Evolutionary conservation across 805 yeast genomes (phyloP), one percentile per base, ranked within the genome.

Genomic region (Yamadazyma tumulicola): DNA sequence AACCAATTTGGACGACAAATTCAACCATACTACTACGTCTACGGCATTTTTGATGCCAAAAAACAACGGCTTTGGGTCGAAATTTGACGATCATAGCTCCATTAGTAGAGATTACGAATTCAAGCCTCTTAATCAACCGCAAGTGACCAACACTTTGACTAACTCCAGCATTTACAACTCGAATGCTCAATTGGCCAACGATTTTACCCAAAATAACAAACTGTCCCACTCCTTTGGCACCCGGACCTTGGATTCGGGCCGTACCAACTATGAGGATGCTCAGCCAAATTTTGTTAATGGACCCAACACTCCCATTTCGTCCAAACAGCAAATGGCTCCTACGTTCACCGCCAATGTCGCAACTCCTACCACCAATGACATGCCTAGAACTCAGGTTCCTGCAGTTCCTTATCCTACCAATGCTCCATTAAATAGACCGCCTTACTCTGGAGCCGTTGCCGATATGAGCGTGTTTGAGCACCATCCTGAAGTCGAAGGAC

Each of bases 401-500:
- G 34, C 37, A 7, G 37, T 42, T n/a, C 41, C 42, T 13, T 48
- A 46, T 29, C 26, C 51, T 43, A 26, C 34, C 9, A 26, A 32
- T 25, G 41, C 42, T 10, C 45, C 52, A 5, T 35, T 47, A 27
- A 43, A 49, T 31, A 45, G 43, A 31, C 47, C 51, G 19, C 42
- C 46, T 18, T 43, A 43, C 30, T 24, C 24, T 11, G 35, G 39
- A 2, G 35, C 41, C 19, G 26, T 35, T 20, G 34, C 40, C 15
- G 34, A 36, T 19, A 34, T 35, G 26, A 61, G 67, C 26, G 72
- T 66, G 3, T 67, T 67, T 44, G 70, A 66, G 41, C 71, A 66
- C 38, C 72, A 66, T 39, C 68, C 71, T 2, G 61, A 54, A 39
- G 72, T 66, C 3, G 72, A 67, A 37, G 72, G 72, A 10, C 71